Base-by-base conservation (phyloP, 176 grass and related monocot species). In the Phragmites australis region DNA sequence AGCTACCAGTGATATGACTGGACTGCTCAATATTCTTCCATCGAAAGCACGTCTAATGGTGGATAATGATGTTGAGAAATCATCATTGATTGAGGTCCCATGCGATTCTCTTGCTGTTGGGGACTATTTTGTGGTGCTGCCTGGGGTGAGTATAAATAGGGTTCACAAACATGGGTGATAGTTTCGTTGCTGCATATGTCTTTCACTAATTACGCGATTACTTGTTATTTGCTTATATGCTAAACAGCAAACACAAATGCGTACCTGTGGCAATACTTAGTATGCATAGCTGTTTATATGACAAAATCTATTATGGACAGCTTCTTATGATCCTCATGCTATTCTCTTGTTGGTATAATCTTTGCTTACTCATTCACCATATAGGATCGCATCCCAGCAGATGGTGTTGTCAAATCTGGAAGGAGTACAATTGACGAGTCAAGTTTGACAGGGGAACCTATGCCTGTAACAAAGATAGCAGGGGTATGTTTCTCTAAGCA, bases 1-100 rank as follows among this genome's bases (percentile, higher is more conserved):
- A 87, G 90, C 92, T 68, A 77, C 92, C 43, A 99, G 96, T 89
- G 96, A 99, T 84, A 99, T 99, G 96, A 99, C 90, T 34, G 96
- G 92, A 62, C 89, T 99, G 29, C 86, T 99, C 70, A 99, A 87
- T 87, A 91, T 93, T 79, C 90, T 99, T 55, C 96, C 96, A n/a
- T 91, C 81, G 31, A 99, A 91, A 88, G 92, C 96, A 82, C 85
- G 90, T 49, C 84, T 98, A 41, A 75, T 95, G 62, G 90, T 93
- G 74, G 72, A 89, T 78, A 89, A 75, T 39, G 79, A 92, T 83
- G 53, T 81, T 41, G 88, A 87, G 81, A 65, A 99, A 74, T 75
- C 90, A 78, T 93, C 96, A 77, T 82, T 90, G 75, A 78, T 92
- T 80, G 96, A 99, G 76, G 92, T 98, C 76, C 88, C 88, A 66